Evolutionary conservation across 768 basidiomycete genomes (phyloP), one percentile per base, ranked within the genome.

Genomic region (Mycena crocata): DNA sequence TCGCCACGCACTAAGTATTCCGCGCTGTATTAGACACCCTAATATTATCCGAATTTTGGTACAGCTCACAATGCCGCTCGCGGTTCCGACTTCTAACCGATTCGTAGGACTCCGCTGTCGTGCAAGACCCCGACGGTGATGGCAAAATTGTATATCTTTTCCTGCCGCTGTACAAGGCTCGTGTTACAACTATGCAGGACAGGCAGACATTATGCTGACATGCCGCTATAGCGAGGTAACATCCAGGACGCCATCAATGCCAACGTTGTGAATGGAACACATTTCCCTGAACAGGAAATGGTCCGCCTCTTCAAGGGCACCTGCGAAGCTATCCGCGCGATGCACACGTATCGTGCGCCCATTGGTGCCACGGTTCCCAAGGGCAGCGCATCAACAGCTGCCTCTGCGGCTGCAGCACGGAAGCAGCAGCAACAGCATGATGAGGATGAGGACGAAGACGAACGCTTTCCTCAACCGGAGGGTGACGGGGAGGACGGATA

Each of bases 71-170:
- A 39, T 45, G 37, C 39, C 28, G 6, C 12, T 21, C 1, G 14
- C 19, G 17, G 2, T 8, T 9, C 42, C 58, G 71, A 46, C 57
- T 70, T 66, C 52, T 69, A 49, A 71, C 72, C 56, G 52, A 71
- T 46, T 50, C 39, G 35, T 50, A 94, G 93, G 96, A 98, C 75
- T 96, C 96, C 17, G 94, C 96, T 1, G 94, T 97, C 5, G 91
- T 96, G 1, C 95, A 98, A 78, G 96, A 98, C 73, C 91, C 93
- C 35, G 91, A 93, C 64, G 96, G 94, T 17, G 95, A 96, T 51
- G 95, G 95, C 14, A 93, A 97, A 78, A 93, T 98, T 62, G 95
- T 98, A 32, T 98, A 98, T 77, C 89, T 99, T 58, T 99, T 99
- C 84, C 83, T 99, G 7, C 98, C 98, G 0, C 84, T 95, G 35